A percentile compares a stretch with the other conserved stretches of the same genome.
Evolutionary conservation across 352 stramenopile genomes (phyloP).

Genomic region (Globisporangium okanoganense): DNA sequence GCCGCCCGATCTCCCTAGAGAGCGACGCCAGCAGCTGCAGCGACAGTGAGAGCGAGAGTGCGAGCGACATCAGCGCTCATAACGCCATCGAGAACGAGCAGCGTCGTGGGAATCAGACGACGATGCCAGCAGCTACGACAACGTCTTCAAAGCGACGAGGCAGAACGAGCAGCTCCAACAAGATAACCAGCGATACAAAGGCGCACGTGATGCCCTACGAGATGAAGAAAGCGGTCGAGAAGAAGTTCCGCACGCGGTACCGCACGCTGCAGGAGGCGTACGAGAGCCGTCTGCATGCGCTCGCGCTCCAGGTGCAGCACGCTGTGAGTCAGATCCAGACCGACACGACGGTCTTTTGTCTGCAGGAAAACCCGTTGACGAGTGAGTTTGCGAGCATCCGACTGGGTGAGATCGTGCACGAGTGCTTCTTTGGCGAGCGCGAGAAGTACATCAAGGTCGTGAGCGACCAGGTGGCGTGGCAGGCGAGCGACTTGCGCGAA

Average conservation of each 20-base stretch:
- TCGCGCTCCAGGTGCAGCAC: constrained; percentile 48
- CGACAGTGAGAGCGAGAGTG: constrained; percentile 10
- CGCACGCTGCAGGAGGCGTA: constrained; percentile 64
- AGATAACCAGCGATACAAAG: neutral
- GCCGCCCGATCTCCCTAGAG: neutral
- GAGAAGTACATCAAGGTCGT: constrained; percentile 73
- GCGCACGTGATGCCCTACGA: constrained; percentile 17
- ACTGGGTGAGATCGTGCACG: constrained; percentile 60
- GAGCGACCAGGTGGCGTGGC: constrained; percentile 68
- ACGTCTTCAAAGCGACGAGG: constrained; percentile 1
- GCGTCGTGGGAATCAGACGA: constrained; percentile 1
- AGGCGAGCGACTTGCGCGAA: constrained; percentile 59
- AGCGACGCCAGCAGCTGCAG: neutral
- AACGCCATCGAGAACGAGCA: constrained; percentile 12
- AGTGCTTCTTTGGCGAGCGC: constrained; percentile 62
- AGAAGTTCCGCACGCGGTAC: constrained; percentile 73
- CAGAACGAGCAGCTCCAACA: constrained; percentile 8
- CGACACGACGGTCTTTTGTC: constrained; percentile 55
- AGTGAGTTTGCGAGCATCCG: constrained; percentile 55
- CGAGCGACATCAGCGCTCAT: constrained; percentile 7
- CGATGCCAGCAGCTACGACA: neutral
- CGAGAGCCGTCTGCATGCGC: constrained; percentile 57
- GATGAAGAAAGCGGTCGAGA: constrained; percentile 54
- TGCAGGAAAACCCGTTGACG: constrained; percentile 65
- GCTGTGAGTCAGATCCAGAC: constrained; percentile 47